These are phyloP conservation scores for Camelina laxa DNA, from an alignment of 345 rosid species.

Conservation along the genomic window DNA sequence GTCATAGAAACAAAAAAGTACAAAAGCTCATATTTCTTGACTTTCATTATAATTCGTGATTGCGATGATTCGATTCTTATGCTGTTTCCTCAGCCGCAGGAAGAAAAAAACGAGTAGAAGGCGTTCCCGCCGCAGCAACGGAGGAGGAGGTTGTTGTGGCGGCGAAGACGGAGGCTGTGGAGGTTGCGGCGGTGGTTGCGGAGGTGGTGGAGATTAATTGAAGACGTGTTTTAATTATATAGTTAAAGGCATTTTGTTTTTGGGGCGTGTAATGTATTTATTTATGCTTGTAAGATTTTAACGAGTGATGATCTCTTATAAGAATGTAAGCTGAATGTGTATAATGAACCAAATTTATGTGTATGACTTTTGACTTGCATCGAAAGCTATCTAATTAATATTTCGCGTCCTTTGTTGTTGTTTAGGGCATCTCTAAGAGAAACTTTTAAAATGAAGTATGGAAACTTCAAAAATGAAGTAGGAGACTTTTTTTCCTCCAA, in stretches of 20 bases:
- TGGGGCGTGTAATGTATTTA: background rate
- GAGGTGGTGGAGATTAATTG: slow-evolving; percentile 30
- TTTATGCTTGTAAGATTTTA: slow-evolving; percentile 5
- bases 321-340: background rate
- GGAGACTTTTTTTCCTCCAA: too few relatives aligned
- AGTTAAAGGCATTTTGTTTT: background rate
- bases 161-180: slow-evolving; percentile 4
- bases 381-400: background rate
- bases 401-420: too few relatives aligned
- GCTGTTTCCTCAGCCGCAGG: slow-evolving; percentile 8
- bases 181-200: slow-evolving; percentile 22
- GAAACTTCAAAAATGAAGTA: too few relatives aligned
- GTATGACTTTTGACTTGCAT: background rate
- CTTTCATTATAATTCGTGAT: background rate
- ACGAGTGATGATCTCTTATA: slow-evolving; percentile 19
- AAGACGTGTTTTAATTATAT: background rate
- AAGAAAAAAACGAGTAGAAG: slow-evolving; percentile 9
- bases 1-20: background rate
- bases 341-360: background rate
- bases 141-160: slow-evolving; percentile 17
- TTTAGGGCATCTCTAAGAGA: background rate
- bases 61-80: slow-evolving; percentile 18
- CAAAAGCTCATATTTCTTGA: background rate
- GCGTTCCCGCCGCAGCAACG: background rate
- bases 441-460: too few relatives aligned